Conservation (phyloP, 768 basidiomycete genomes). For the Hydnomerulius pinastri region DNA sequence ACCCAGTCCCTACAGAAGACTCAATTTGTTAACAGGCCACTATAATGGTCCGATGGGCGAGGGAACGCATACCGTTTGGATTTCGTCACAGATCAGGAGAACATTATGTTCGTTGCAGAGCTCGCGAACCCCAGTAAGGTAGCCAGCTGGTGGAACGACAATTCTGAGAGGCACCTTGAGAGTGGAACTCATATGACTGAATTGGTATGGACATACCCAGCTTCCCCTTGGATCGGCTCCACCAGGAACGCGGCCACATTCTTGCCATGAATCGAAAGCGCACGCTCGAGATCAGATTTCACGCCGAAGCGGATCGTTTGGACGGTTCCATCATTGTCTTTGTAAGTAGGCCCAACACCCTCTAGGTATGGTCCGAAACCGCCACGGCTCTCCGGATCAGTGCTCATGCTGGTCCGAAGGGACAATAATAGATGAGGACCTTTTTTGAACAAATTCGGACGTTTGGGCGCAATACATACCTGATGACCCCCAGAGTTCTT, state of each 20-base stretch:
- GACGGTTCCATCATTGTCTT: slow-evolving; percentile 47
- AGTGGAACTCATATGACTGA: not conserved
- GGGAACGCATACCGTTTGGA: slow-evolving; percentile 64
- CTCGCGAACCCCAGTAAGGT: slow-evolving; percentile 72
- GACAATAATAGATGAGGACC: slow-evolving; percentile 13
- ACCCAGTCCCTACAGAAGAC: slow-evolving; percentile 66
- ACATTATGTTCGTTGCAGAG: slow-evolving; percentile 93
- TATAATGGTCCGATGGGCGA: not conserved
- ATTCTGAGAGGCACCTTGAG: slow-evolving; percentile 53
- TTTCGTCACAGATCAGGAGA: slow-evolving; percentile 96
- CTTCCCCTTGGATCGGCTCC: slow-evolving; percentile 99
- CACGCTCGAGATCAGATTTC: slow-evolving; percentile 78
- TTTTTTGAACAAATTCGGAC: not conserved
- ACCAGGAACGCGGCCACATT: slow-evolving; percentile 91
- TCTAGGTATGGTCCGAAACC: slow-evolving; percentile 93
- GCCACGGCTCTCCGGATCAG: slow-evolving; percentile 84
- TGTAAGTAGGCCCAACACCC: slow-evolving; percentile 78
- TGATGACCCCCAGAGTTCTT: slow-evolving; percentile 85
- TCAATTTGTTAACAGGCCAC: slow-evolving; percentile 5
- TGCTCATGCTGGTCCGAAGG: slow-evolving; percentile 70
- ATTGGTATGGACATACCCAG: slow-evolving; percentile 62
- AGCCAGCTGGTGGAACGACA: slow-evolving; percentile 87
- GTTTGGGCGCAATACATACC: slow-evolving; percentile 39
- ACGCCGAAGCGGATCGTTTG: slow-evolving; percentile 81
- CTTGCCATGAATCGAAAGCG: slow-evolving; percentile 77